Base-by-base conservation (phyloP, 176 grass and related monocot species). In the Aegilops tauschii region DNA sequence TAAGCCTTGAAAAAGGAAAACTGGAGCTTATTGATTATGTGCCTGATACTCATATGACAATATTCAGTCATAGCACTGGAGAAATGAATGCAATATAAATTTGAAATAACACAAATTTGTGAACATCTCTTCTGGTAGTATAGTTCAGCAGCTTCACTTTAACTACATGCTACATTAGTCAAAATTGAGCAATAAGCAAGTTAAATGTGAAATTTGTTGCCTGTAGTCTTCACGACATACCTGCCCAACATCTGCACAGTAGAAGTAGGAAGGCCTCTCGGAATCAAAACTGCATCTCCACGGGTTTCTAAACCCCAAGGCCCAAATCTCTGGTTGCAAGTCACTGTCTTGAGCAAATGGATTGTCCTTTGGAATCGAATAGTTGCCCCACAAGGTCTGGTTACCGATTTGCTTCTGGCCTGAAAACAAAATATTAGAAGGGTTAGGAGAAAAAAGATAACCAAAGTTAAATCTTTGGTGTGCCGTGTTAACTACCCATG, bases 281-380 rank as follows among this genome's bases (percentile, higher is more conserved):
- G 79, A 84, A 84, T 97, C 92, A 56, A 97, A 97, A 83, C 87
- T 97, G 80, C 95, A 97, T 66, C 88, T 82, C 84, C 90, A 91
- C 8, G 92, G 89, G 14, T 95, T 94, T 59, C 82, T 89, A 10
- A 97, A 64, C 68, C 92, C 95, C 29, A 89, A 78, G 1, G 87
- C 90, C 82, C 89, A 97, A 56, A 97, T 90, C 79, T 94, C 90
- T 4, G 68, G 77, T 39, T 81, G 62, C 29, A 95, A 82, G 9
- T 81, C 86, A 37, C 28, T 85, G 65, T 91, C 89, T n/a, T 89
- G 86, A 23, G 72, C 73, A 23, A 82, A 93, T 11, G 93, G 93
- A 59, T 90, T 97, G 86, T 93, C 91, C 35, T 92, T 94, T 65
- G 88, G 88, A 58, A 90, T 85, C 14, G 72, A 82, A 85, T 87